phyloP scores from a whole-genome alignment of 192 early-diverging fungal genomes.

The Coemansia sp. region DNA sequence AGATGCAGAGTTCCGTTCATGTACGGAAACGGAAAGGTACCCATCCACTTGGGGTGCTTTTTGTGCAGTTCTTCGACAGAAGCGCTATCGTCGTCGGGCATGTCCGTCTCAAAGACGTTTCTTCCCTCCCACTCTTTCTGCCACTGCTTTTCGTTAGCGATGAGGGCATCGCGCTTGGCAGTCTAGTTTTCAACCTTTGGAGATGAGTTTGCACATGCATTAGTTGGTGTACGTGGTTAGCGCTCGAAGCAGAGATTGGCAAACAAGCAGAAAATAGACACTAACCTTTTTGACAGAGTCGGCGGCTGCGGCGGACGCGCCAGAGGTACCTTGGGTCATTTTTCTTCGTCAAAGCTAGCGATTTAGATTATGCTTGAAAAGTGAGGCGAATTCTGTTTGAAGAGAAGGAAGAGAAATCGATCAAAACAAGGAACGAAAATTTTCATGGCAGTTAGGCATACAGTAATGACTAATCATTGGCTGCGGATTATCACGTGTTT shows the following conservation, averaged over 20 bases:
- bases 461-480: constrained; percentile 1
- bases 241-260: too few relatives aligned
- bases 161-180: constrained; percentile 76
- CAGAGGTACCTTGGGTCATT: background rate
- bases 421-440: background rate
- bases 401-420: background rate
- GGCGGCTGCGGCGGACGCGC: background rate
- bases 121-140: constrained; percentile 78
- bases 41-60: constrained; percentile 86
- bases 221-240: too few relatives aligned
- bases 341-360: background rate
- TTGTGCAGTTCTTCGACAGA: constrained; percentile 57
- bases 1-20: constrained; percentile 93
- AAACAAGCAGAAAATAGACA: background rate
- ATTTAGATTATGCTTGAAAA: background rate
- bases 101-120: constrained; percentile 82
- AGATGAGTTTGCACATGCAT: too few relatives aligned
- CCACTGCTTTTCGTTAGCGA: constrained; percentile 69
- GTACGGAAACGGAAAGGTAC: constrained; percentile 96
- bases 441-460: background rate
- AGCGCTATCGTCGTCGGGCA: constrained; percentile 66
- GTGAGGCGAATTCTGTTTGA: background rate
- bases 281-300: constrained; percentile 4
- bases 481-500: background rate
- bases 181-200: constrained; percentile 41